phyloP scores from a whole-genome alignment of 2,329 filamentous ascomycete species.

The Fusarium veterinarium region DNA sequence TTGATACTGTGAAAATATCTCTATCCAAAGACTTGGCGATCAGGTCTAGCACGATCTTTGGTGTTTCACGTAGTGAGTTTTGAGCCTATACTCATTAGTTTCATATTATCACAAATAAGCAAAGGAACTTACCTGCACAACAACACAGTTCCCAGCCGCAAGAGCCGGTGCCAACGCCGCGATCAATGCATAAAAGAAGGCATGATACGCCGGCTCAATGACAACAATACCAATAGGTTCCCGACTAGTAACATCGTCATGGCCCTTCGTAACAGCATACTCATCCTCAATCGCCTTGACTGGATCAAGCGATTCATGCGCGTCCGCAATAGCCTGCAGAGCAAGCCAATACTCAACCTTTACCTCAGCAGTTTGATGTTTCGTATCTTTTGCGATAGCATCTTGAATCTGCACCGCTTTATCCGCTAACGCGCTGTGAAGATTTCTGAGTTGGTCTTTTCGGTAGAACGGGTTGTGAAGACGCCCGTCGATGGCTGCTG shows the following conservation, averaged over 20 bases:
- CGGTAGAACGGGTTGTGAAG: conserved; percentile 35
- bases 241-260: conserved; percentile 18
- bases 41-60: background rate
- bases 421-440: conserved; percentile 21
- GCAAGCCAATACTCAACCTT: conserved; percentile 41
- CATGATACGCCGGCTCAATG: conserved; percentile 32
- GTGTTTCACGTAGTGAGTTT: conserved; percentile 18
- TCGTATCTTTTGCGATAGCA: conserved; percentile 35
- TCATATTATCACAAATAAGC: too few species aligned
- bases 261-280: conserved; percentile 23
- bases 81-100: background rate
- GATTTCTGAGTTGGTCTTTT: conserved; percentile 30
- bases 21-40: conserved; percentile 17
- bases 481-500: conserved; percentile 35
- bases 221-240: conserved; percentile 31
- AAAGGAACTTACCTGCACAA: conserved; percentile 21
- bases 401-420: conserved; percentile 30
- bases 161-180: conserved; percentile 29
- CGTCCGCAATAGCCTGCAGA: conserved; percentile 27
- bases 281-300: conserved; percentile 21
- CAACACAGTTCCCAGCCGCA: conserved; percentile 30
- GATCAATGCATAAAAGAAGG: conserved; percentile 34
- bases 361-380: conserved; percentile 25
- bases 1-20: conserved; percentile 16
- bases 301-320: conserved; percentile 26